Percentiles rank a stretch among this genome's conserved stretches.
These are phyloP conservation scores for Pichia paraexigua DNA, from an alignment of 805 yeast genomes.

Conservation along the genomic window DNA sequence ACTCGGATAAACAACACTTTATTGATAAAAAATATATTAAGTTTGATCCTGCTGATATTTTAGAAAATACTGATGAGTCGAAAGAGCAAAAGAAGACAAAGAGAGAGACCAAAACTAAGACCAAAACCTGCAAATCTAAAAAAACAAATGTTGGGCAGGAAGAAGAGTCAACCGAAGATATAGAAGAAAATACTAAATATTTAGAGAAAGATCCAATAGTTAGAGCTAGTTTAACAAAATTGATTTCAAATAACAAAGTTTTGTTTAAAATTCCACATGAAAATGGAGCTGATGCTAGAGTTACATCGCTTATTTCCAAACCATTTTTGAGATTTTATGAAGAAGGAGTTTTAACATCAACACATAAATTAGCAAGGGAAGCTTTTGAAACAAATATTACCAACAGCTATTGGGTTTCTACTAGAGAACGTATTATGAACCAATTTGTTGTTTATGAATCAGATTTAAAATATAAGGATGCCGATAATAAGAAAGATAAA, in stretches of 20 bases:
- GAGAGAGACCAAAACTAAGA: neutral
- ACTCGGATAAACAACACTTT: constrained; percentile 28
- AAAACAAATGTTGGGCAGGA: neutral
- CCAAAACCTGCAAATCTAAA: no score
- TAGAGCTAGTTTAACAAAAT: constrained; percentile 6
- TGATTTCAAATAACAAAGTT: constrained; percentile 8
- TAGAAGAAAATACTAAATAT: neutral
- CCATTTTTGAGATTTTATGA: constrained; percentile 66
- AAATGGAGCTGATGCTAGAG: constrained; percentile 65
- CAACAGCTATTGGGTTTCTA: constrained; percentile 90
- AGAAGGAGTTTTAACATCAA: constrained; percentile 62
- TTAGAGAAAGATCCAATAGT: constrained; percentile 14
- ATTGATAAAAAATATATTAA: constrained; percentile 32
- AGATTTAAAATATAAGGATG: neutral
- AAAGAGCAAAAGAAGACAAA: neutral
- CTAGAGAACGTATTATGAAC: constrained; percentile 71
- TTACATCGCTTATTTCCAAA: constrained; percentile 73
- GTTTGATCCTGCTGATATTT: constrained; percentile 12
- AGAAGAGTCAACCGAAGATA: neutral
- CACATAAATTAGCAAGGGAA: constrained; percentile 61
- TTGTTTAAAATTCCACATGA: constrained; percentile 81
- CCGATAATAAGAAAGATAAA: constrained; percentile 8
- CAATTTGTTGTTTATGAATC: constrained; percentile 71
- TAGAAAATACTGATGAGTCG: constrained; percentile 7
- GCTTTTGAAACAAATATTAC: constrained; percentile 71